Base-by-base conservation (phyloP, 352 stramenopile species). In the Phytophthora ohioensis region DNA sequence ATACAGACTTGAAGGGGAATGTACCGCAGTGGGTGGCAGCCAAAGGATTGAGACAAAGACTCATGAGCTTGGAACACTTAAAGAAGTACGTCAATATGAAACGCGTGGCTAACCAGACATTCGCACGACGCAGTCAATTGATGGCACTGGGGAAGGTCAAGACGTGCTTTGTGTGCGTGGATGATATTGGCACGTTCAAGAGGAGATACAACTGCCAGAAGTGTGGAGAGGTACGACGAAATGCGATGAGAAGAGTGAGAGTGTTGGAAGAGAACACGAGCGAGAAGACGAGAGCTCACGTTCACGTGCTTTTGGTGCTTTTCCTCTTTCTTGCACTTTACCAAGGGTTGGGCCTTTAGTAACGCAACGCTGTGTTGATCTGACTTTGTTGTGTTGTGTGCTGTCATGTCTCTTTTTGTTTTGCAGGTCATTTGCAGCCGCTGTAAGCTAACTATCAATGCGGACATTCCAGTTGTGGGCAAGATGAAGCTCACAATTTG, bases 401-500 rank as follows among this genome's bases (percentile, higher is more conserved):
- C 32, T 77, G 32, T 43, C 46, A 38, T 68, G 56, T 64, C 51
- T 67, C n/a, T 64, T n/a, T 55, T 64, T 63, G 53, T 68, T 51
- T 38, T 70, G 48, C 30, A 86, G 79, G 79, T 91, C 64, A 88
- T 94, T 57, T 94, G 87, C 54, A 63, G 82, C 2, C 78, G 80
- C 21, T 94, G 87, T 68, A 92, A 93, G 62, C 57, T 90, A 32
- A 88, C 72, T 27, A 91, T 94, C 68, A 82, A 86, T 57, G 87
- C 87, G n/a, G 85, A 94, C 30, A 92, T 94, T 47, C 85, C 87
- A 15, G 85, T 94, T 17, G 87, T 92, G 15, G 87, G 87, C 53
- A 91, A 87, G 71, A 92, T 94, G 87, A 94, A 94, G 74, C 81
- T 94, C 35, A 94, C 87, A 56, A 94, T 94, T 55, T 94, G 87